These are phyloP conservation scores for Capsicum baccatum DNA, from an alignment of 257 asterid genomes.

Conservation along the genomic window DNA sequence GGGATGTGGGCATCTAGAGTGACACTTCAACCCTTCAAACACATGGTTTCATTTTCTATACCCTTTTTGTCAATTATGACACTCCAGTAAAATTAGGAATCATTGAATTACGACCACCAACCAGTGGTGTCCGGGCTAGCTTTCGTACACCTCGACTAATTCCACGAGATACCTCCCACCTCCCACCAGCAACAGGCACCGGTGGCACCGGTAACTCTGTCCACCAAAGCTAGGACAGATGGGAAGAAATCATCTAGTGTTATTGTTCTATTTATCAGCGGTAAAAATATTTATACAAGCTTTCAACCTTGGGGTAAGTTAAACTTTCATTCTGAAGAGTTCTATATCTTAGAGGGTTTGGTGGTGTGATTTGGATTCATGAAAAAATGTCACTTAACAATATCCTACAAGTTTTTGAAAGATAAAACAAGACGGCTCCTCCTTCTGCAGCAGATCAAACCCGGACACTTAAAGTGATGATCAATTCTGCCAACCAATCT, in stretches of 20 bases:
- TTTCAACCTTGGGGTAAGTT: background rate
- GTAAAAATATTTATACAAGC: background rate
- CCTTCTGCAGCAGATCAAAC: constrained; percentile 9
- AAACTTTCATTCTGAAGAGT: constrained; percentile 6
- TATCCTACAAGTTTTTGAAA: constrained; percentile 13
- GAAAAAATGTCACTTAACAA: background rate
- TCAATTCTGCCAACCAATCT: constrained; percentile 3
- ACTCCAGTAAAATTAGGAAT: background rate
- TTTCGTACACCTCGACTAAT: too few relatives aligned
- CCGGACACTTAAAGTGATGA: background rate
- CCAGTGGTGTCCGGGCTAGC: too few relatives aligned
- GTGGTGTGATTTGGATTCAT: background rate
- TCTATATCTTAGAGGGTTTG: background rate
- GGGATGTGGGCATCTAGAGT: background rate
- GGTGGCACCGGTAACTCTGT: too few relatives aligned
- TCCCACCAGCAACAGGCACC: too few relatives aligned
- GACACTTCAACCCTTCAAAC: background rate
- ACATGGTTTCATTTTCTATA: background rate
- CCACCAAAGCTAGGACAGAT: too few relatives aligned
- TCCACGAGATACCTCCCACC: too few relatives aligned
- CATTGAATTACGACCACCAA: background rate
- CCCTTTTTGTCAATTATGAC: constrained; percentile 8
- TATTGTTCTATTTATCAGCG: background rate
- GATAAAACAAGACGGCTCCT: background rate
- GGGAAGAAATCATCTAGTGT: too few relatives aligned